phyloP scores from a whole-genome alignment of 257 asterid genomes.

The Schizonepeta tenuifolia region DNA sequence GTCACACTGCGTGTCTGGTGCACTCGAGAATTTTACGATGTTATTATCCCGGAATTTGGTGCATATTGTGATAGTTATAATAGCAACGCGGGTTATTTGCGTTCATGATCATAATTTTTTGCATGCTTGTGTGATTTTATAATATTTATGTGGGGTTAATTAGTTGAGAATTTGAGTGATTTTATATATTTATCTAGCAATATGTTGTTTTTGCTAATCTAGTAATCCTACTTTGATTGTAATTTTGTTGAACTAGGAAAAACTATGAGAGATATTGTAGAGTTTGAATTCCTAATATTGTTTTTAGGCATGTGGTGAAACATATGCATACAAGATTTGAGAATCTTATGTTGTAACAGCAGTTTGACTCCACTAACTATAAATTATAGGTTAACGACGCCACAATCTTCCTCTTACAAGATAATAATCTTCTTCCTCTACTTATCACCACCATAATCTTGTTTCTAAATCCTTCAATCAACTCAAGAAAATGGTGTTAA shows the following conservation, averaged over 20 bases:
- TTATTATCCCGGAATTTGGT: background rate
- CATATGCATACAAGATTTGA: conserved; percentile 21
- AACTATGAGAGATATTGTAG: too few relatives aligned
- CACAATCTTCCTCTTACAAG: conserved; percentile 10
- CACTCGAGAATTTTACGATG: background rate
- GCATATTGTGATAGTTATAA: background rate
- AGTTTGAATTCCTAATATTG: background rate
- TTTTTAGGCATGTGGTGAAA: background rate
- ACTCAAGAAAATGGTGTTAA: conserved; percentile 44
- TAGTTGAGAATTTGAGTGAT: background rate
- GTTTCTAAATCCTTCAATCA: background rate
- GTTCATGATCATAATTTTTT: background rate
- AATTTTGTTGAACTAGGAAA: too few relatives aligned
- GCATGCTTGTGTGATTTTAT: too few relatives aligned
- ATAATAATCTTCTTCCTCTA: background rate
- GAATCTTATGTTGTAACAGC: conserved; percentile 25
- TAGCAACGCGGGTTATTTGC: background rate
- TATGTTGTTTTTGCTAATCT: background rate
- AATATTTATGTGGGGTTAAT: background rate
- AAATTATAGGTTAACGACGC: conserved; percentile 18
- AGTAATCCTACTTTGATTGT: too few relatives aligned
- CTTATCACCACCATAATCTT: background rate
- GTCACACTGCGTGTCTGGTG: background rate
- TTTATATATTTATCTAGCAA: too few relatives aligned
- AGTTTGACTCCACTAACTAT: conserved; percentile 33